These are phyloP conservation scores for Vigna reflexopilosa DNA, from an alignment of 306 rosid species.

Conservation along the genomic window DNA sequence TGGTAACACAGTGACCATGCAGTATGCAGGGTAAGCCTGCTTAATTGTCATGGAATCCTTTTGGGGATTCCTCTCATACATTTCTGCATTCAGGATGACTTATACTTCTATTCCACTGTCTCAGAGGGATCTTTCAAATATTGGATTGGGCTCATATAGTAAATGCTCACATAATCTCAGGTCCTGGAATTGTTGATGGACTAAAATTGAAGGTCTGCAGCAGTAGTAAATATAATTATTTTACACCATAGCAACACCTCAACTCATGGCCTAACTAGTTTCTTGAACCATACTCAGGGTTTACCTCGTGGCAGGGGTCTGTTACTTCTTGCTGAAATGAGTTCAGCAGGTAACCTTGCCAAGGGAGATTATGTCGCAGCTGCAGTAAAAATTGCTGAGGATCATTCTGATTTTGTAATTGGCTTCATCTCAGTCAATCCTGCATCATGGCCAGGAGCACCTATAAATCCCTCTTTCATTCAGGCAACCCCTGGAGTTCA, in stretches of 20 bases:
- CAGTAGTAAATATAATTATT: not conserved
- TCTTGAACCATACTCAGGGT: constrained; percentile 60
- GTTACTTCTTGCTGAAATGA: constrained; percentile 94
- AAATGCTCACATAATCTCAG: constrained; percentile 93
- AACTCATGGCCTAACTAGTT: constrained; percentile 5
- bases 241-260: not conserved
- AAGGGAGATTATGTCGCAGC: constrained; percentile 87
- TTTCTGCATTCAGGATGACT: constrained; percentile 9
- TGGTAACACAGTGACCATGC: constrained; percentile 94
- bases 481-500: constrained; percentile 96
- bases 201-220: constrained; percentile 76
- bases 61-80: constrained; percentile 15
- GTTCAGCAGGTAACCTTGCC: constrained; percentile 94
- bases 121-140: constrained; percentile 86
- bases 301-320: constrained; percentile 90
- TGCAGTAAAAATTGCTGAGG: constrained; percentile 82
- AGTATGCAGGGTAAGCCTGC: constrained; percentile 79
- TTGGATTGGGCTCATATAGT: constrained; percentile 95
- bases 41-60: constrained; percentile 9
- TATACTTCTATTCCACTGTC: constrained; percentile 31
- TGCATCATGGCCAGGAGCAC: constrained; percentile 91
- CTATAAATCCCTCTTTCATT: constrained; percentile 81
- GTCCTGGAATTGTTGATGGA: constrained; percentile 94
- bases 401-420: constrained; percentile 92
- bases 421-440: constrained; percentile 96